These are phyloP conservation scores for Colletotrichum eremochloae DNA, from an alignment of 2,329 filamentous ascomycete genomes.

Conservation along the genomic window DNA sequence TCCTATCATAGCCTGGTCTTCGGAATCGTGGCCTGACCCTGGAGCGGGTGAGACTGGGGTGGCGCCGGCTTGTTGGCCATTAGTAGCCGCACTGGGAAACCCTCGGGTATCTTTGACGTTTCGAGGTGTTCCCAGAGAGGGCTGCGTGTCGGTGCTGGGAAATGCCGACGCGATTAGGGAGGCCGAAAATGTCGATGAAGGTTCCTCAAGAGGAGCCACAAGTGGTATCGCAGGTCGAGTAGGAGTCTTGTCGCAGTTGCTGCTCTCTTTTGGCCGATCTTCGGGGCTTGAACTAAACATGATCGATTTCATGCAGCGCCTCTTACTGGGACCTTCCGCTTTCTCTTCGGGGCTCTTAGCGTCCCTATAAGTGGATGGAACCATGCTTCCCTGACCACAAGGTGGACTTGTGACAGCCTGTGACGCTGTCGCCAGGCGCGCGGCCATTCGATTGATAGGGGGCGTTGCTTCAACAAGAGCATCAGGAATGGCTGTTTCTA, in stretches of 20 bases:
- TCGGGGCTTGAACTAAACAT: conserved; percentile 41
- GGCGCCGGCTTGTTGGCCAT: background rate
- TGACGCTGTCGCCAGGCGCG: conserved; percentile 13
- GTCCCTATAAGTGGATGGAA: conserved; percentile 40
- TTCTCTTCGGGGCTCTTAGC: conserved; percentile 19
- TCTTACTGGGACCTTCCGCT: conserved; percentile 25
- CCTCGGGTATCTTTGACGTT: conserved; percentile 1
- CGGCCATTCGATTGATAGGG: conserved; percentile 32
- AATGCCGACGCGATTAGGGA: background rate
- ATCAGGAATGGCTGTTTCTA: conserved; percentile 54
- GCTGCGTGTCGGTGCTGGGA: background rate
- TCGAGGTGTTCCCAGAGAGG: background rate
- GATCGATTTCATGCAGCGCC: conserved; percentile 47
- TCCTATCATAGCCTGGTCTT: background rate
- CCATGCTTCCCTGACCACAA: conserved; percentile 45
- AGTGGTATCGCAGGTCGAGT: conserved; percentile 12
- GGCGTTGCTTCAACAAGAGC: conserved; percentile 44
- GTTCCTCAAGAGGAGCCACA: background rate
- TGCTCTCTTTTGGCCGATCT: background rate
- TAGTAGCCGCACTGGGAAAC: background rate
- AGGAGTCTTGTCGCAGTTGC: background rate
- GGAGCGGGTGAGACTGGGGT: background rate
- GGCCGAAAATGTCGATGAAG: background rate
- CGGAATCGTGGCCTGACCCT: background rate
- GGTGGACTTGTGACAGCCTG: conserved; percentile 41